A percentile compares a stretch with the other conserved stretches of the same genome.
Conservation (phyloP, 2,329 filamentous ascomycete species). For the Arthrinium phaeospermum region DNA sequence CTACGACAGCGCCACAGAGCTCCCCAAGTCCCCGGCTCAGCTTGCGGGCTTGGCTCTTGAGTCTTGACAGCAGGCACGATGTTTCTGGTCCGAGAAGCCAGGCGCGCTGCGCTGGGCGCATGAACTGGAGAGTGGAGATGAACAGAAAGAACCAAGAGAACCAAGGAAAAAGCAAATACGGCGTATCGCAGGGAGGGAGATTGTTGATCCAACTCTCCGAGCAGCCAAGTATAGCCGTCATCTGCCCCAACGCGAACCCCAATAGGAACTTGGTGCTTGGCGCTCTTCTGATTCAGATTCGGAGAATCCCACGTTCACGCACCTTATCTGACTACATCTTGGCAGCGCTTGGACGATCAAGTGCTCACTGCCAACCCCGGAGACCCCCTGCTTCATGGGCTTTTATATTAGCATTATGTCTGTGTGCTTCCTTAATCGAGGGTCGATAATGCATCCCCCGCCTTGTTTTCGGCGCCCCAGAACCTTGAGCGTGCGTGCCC, state of each 20-base stretch:
- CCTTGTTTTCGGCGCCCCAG: background rate
- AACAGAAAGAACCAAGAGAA: background rate
- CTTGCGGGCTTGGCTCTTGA: background rate
- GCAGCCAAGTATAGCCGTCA: background rate
- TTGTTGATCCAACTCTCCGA: background rate
- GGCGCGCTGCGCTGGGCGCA: background rate
- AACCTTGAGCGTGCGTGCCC: background rate
- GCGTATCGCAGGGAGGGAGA: background rate
- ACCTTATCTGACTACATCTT: background rate
- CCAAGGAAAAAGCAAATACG: background rate
- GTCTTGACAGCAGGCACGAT: background rate
- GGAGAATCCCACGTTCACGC: background rate
- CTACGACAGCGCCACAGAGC: background rate
- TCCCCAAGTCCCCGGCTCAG: too few species aligned
- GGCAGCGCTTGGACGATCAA: background rate
- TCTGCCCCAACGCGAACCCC: background rate
- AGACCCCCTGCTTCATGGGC: background rate
- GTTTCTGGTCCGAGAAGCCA: background rate
- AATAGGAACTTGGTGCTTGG: background rate
- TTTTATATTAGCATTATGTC: constrained; percentile 7
- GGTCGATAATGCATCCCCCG: background rate
- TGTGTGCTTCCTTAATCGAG: background rate
- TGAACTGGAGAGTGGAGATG: background rate
- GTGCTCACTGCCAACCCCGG: background rate
- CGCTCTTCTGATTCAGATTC: background rate